Conservation (phyloP, 2,329 filamentous ascomycete genomes). For the Fusarium sp. region DNA sequence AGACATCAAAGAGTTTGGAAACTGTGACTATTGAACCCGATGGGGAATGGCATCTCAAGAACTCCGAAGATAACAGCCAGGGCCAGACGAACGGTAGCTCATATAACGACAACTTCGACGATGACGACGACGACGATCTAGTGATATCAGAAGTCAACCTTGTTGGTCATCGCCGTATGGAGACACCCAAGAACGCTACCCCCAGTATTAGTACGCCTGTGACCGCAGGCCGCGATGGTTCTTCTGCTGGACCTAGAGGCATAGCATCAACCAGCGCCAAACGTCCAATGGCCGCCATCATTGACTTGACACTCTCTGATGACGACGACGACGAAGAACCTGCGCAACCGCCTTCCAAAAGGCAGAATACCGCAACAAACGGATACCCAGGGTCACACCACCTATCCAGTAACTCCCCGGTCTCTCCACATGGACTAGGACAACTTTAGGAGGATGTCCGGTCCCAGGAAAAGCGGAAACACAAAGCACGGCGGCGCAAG, state of each 20-base stretch:
- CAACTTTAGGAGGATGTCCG: constrained; percentile 40
- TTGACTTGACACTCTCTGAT: constrained; percentile 67
- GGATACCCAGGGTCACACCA: constrained; percentile 36
- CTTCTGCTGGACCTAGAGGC: constrained; percentile 51
- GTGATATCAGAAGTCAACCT: constrained; percentile 59
- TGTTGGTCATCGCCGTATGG: constrained; percentile 49
- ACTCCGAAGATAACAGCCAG: constrained; percentile 48
- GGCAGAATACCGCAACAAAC: constrained; percentile 52
- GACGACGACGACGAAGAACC: constrained; percentile 65
- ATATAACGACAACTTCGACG: constrained; percentile 46
- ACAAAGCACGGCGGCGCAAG: constrained; percentile 29
- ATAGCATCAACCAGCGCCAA: constrained; percentile 56
- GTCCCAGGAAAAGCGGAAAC: constrained; percentile 21
- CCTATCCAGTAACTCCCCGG: constrained; percentile 40
- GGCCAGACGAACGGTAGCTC: constrained; percentile 44
- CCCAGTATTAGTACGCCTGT: constrained; percentile 54
- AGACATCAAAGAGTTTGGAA: constrained; percentile 76
- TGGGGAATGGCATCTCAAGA: constrained; percentile 74
- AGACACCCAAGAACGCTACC: constrained; percentile 52
- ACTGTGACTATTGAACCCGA: constrained; percentile 92
- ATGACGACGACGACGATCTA: constrained; percentile 60
- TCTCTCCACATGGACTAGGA: constrained; percentile 27
- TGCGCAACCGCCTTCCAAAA: constrained; percentile 59
- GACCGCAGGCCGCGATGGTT: constrained; percentile 52
- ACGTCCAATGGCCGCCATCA: constrained; percentile 63